Conservation (phyloP, 2,329 filamentous ascomycete genomes). For the Stagonosporopsis chrysanthemi region DNA sequence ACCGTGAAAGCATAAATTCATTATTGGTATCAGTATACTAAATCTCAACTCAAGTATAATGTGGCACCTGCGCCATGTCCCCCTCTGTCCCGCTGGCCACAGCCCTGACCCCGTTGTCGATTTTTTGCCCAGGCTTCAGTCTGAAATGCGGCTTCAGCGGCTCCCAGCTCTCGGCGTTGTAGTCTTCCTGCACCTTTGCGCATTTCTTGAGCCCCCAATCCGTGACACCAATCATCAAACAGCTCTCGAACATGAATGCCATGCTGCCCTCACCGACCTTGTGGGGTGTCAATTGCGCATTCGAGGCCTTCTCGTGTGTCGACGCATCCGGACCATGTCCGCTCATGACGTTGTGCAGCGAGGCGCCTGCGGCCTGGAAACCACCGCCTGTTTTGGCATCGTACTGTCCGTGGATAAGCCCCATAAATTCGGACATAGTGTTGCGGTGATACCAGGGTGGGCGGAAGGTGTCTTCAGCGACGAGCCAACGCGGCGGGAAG, state of each 20-base stretch:
- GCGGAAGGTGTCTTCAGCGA: slow-evolving; percentile 73
- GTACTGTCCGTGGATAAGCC: slow-evolving; percentile 68
- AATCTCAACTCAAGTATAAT: slow-evolving; percentile 26
- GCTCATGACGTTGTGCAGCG: slow-evolving; percentile 77
- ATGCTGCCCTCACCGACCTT: slow-evolving; percentile 71
- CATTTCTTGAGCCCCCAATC: slow-evolving; percentile 76
- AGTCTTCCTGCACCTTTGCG: slow-evolving; percentile 73
- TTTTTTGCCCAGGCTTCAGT: slow-evolving; percentile 36
- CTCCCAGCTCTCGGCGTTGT: slow-evolving; percentile 84
- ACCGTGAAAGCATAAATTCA: background rate
- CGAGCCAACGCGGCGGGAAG: slow-evolving; percentile 75
- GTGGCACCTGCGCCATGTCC: slow-evolving; percentile 35
- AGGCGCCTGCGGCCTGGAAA: slow-evolving; percentile 69
- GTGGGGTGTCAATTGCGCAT: slow-evolving; percentile 61
- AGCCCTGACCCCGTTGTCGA: slow-evolving; percentile 34
- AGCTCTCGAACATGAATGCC: slow-evolving; percentile 73
- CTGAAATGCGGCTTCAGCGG: slow-evolving; percentile 57
- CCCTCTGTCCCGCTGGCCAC: slow-evolving; percentile 26
- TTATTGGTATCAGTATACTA: slow-evolving; percentile 9
- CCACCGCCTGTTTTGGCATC: slow-evolving; percentile 66
- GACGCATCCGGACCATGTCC: slow-evolving; percentile 70
- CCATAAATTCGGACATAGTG: slow-evolving; percentile 74
- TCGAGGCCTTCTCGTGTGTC: slow-evolving; percentile 66
- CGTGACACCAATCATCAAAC: slow-evolving; percentile 74
- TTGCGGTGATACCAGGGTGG: slow-evolving; percentile 77